Evolutionary conservation across 2,329 filamentous ascomycete species (phyloP).

Genomic region (Cladorrhinum sp.): DNA sequence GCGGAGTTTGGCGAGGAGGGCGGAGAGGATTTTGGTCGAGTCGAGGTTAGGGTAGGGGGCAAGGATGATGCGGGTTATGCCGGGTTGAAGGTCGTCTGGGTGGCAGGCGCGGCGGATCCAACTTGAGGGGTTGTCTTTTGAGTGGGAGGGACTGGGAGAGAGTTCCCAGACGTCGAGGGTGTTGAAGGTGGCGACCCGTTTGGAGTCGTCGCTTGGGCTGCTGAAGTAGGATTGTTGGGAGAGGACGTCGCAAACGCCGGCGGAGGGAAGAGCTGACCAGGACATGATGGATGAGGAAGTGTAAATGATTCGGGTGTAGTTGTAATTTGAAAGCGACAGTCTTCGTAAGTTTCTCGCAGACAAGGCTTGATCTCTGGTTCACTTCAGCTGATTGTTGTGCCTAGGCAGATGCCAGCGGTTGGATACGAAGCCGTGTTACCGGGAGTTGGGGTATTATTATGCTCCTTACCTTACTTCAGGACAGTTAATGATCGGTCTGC

Average conservation of each 20-base stretch:
- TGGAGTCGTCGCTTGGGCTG: neutral
- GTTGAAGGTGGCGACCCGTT: neutral
- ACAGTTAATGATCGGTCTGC: no score
- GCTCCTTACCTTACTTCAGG: no score
- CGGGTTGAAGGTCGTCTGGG: neutral
- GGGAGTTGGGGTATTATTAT: no score
- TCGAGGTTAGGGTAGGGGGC: neutral
- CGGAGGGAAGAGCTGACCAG: neutral
- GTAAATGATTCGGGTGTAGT: neutral
- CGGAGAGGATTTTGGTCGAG: slow-evolving; percentile 14
- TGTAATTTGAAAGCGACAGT: neutral
- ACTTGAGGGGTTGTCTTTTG: neutral
- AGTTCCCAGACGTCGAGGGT: slow-evolving; percentile 3
- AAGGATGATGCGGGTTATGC: neutral
- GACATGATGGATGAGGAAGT: neutral
- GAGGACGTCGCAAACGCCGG: neutral
- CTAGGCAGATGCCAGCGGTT: neutral
- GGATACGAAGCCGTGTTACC: no score
- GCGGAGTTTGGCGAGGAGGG: slow-evolving; percentile 28
- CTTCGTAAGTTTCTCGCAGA: no score
- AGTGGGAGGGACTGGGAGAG: neutral
- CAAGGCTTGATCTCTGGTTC: neutral
- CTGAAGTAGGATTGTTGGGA: neutral
- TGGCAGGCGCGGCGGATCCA: neutral
- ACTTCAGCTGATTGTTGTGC: neutral